phyloP scores from a whole-genome alignment of 2,329 filamentous ascomycete species.

The Gliomastix tumulicola region DNA sequence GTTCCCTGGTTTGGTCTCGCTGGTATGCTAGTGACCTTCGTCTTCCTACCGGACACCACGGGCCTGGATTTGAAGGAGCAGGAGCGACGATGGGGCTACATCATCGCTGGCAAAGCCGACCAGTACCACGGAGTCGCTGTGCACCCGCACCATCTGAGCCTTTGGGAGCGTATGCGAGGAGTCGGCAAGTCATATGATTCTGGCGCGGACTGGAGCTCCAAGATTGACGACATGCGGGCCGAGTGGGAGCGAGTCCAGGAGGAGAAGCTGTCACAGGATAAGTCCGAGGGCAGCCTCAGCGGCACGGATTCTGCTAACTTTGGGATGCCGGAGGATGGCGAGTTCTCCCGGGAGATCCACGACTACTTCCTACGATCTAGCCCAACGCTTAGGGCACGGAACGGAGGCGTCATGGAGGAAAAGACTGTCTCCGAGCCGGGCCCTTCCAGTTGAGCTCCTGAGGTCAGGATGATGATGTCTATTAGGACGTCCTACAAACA shows the following conservation, averaged over 20 bases:
- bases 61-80: conserved; percentile 96
- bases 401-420: conserved; percentile 16
- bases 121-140: conserved; percentile 94
- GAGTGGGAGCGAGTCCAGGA: conserved; percentile 52
- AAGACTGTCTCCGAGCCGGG: too few relatives aligned
- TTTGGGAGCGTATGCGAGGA: conserved; percentile 79
- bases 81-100: conserved; percentile 86
- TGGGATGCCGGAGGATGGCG: conserved; percentile 35
- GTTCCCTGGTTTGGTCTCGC: conserved; percentile 93
- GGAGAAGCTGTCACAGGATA: background rate
- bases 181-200: conserved; percentile 79
- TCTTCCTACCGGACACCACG: conserved; percentile 95
- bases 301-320: conserved; percentile 13
- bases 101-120: conserved; percentile 66
- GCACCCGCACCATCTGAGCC: conserved; percentile 78
- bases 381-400: conserved; percentile 12
- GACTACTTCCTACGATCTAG: conserved; percentile 43
- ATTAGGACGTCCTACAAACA: too few relatives aligned
- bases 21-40: conserved; percentile 72
- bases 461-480: too few relatives aligned
- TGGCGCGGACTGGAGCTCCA: conserved; percentile 72
- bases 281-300: conserved; percentile 25
- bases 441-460: too few relatives aligned
- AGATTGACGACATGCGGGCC: conserved; percentile 72
- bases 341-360: conserved; percentile 46